A percentile compares a stretch with the other conserved stretches of the same genome.
phyloP scores from a whole-genome alignment of 257 asterid genomes.

The Galeopsis tetrahit region DNA sequence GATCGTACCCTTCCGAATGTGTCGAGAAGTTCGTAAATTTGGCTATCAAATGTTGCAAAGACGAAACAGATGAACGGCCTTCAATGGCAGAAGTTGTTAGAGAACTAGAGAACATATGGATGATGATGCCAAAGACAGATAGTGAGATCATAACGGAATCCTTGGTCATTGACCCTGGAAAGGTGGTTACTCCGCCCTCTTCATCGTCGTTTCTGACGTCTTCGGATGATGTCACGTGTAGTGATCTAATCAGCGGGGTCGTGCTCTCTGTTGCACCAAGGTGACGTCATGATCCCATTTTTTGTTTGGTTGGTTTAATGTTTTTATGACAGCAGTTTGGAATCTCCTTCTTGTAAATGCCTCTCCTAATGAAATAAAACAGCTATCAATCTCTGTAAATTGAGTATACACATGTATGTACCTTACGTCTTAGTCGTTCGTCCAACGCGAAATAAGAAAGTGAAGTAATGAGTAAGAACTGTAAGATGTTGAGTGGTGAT shows the following conservation, averaged over 20 bases:
- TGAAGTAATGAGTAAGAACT: too few species aligned
- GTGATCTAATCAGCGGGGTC: constrained; percentile 69
- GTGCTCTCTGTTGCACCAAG: constrained; percentile 62
- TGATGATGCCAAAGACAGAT: constrained; percentile 58
- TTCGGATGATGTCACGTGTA: constrained; percentile 60
- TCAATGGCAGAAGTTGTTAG: constrained; percentile 74
- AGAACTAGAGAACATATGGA: constrained; percentile 67
- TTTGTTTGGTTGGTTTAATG: neutral
- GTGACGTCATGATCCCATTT: constrained; percentile 32
- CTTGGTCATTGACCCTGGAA: constrained; percentile 32
- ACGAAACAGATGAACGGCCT: constrained; percentile 66
- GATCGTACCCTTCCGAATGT: constrained; percentile 69
- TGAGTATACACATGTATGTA: too few species aligned
- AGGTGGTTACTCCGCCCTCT: constrained; percentile 40
- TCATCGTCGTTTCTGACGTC: constrained; percentile 48
- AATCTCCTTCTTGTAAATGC: neutral
- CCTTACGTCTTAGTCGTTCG: too few species aligned
- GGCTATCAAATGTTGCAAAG: constrained; percentile 74
- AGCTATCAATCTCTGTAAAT: too few species aligned
- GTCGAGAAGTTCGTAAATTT: constrained; percentile 65
- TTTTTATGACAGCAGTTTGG: neutral
- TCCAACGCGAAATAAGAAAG: too few species aligned
- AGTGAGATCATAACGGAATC: constrained; percentile 34
- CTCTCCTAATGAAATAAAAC: too few species aligned
- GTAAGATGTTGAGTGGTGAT: too few species aligned